Conservation (phyloP, 768 basidiomycete genomes). For the Calocybe gangraenosa region DNA sequence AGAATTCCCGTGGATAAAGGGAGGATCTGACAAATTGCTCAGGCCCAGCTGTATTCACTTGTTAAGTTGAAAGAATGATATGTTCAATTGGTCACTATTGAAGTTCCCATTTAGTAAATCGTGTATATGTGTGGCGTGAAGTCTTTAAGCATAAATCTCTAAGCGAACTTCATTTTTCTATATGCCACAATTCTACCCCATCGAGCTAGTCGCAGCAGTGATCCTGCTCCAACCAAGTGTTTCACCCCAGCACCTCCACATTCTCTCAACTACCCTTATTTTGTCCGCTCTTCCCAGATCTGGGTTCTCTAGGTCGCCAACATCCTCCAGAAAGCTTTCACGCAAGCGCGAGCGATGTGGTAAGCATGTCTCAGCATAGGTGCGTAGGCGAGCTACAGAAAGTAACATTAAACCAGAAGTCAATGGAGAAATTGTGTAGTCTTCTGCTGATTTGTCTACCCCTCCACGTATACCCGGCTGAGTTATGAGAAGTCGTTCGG, state of each 20-base stretch:
- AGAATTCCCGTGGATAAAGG: not conserved
- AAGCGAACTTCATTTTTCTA: too few relatives aligned
- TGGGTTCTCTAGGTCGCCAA: conserved; percentile 77
- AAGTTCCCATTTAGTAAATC: not conserved
- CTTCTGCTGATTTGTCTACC: not conserved
- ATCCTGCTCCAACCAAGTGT: conserved; percentile 57
- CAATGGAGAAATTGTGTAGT: conserved; percentile 31
- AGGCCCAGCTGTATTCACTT: conserved; percentile 29
- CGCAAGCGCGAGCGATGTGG: conserved; percentile 59
- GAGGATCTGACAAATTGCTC: not conserved
- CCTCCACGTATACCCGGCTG: conserved; percentile 26
- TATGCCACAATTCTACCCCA: not conserved
- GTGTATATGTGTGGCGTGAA: not conserved
- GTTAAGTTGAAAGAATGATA: conserved; percentile 14
- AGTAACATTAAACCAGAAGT: conserved; percentile 74
- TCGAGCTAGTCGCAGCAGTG: conserved; percentile 13
- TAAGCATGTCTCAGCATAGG: conserved; percentile 55
- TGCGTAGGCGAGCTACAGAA: conserved; percentile 61
- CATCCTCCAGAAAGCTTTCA: conserved; percentile 81
- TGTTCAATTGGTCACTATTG: not conserved
- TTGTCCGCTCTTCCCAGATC: conserved; percentile 66
- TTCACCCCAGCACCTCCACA: conserved; percentile 85
- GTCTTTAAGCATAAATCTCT: not conserved
- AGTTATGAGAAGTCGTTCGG: conserved; percentile 64
- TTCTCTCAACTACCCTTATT: conserved; percentile 71